These are phyloP conservation scores for Candida methanosorbosa DNA, from an alignment of 805 yeast genomes.

Conservation along the genomic window DNA sequence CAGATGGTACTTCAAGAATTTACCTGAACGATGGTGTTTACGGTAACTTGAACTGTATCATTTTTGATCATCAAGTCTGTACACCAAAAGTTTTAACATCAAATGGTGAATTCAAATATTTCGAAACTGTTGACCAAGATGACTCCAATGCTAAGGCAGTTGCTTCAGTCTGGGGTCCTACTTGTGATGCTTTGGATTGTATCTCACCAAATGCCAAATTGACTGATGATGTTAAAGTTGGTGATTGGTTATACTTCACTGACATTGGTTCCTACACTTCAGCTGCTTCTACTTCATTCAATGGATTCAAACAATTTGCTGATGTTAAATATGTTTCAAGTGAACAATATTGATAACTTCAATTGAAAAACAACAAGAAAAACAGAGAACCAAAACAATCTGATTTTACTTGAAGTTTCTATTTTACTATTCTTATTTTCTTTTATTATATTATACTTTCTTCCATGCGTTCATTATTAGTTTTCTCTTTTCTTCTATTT, in stretches of 20 bases:
- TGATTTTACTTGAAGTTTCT: too few relatives aligned
- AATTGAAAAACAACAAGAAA: too few relatives aligned
- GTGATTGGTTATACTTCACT: conserved; percentile 88
- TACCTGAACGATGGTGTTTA: conserved; percentile 93
- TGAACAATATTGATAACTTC: conserved; percentile 2
- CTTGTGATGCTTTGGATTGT: conserved; percentile 95
- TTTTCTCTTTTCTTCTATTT: too few relatives aligned
- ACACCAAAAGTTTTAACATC: conserved; percentile 57
- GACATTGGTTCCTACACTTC: conserved; percentile 87
- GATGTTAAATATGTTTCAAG: conserved; percentile 54
- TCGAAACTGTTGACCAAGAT: conserved; percentile 6
- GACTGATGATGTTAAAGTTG: conserved; percentile 57
- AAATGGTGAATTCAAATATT: conserved; percentile 27
- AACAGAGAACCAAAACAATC: too few relatives aligned
- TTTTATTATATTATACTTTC: background rate
- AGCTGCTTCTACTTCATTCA: conserved; percentile 87
- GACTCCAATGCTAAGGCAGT: conserved; percentile 2
- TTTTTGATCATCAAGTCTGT: conserved; percentile 87
- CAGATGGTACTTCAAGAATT: conserved; percentile 48
- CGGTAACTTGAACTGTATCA: conserved; percentile 89
- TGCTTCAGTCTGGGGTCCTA: conserved; percentile 94
- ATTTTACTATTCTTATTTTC: too few relatives aligned
- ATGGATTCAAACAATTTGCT: conserved; percentile 67
- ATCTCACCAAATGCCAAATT: conserved; percentile 46
- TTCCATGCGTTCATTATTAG: background rate